Base-by-base conservation (phyloP, 345 rosid species). In the Acer campestre region DNA sequence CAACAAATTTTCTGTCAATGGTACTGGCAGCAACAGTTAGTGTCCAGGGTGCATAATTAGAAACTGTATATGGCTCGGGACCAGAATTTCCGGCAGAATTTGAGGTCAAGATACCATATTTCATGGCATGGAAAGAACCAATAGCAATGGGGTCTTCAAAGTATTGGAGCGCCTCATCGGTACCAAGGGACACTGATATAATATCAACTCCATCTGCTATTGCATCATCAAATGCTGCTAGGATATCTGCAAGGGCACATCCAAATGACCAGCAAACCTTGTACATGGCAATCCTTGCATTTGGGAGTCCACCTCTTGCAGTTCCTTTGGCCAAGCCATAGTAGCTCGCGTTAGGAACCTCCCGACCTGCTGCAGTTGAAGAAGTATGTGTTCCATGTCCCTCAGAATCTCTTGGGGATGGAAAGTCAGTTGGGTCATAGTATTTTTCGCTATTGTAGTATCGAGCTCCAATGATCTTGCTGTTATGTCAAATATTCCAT, bases 181-280 rank as follows among this genome's bases (percentile, higher is more conserved):
- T 20, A 51, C 77, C 86, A 23, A 83, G 67, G 44, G 83, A 80
- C 22, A 77, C 59, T 16, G 83, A 83, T 74, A 83, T 18, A 31
- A 83, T 81, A 31, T 83, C 83, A 46, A 83, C 83, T 23, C 80
- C 83, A 61, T 83, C 86, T 7, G 67, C 59, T 18, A 84, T 84
- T 17, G 87, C 83, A 77, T 79, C 83, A 56, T 82, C 85, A 63
- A 76, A 81, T 53, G 85, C 85, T 25, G 83, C 81, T 4, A 81
- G 46, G 78, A 79, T 71, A 67, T 84, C 76, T 29, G 87, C 80
- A 70, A 59, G 1, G 14, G 51, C 70, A 46, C 83, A 84, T 8
- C 83, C 87, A 17, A 4, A 14, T 10, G 71, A 48, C 85, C 83
- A 84, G 44, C 84, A 84, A 27, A 71, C 78, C 78, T 84, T 84